Percentiles rank a stretch among this genome's conserved stretches.
Evolutionary conservation across 2,329 filamentous ascomycete species (phyloP).

Genomic region (Plenodomus lindquistii): DNA sequence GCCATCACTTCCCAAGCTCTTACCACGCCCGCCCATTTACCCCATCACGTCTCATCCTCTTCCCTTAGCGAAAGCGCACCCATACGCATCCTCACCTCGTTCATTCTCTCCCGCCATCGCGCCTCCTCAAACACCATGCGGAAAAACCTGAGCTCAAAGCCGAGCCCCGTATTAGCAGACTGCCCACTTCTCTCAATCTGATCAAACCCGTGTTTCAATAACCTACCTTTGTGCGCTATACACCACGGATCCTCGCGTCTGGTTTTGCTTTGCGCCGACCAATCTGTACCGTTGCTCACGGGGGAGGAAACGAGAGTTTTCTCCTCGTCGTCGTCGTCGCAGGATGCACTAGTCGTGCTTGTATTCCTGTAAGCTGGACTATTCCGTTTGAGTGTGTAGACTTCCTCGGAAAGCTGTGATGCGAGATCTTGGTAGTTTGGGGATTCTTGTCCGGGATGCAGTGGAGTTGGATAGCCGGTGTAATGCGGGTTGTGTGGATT

Average conservation of each 20-base stretch:
- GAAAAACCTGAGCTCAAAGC: not conserved
- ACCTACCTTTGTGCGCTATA: too few relatives aligned
- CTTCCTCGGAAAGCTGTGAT: not conserved
- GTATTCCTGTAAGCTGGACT: too few relatives aligned
- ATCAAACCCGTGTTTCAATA: too few relatives aligned
- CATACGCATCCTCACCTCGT: not conserved
- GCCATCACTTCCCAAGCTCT: too few relatives aligned
- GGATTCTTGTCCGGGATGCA: not conserved
- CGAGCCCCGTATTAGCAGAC: too few relatives aligned
- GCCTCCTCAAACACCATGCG: not conserved
- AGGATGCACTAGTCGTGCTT: too few relatives aligned
- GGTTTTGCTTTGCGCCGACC: not conserved
- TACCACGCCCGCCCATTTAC: too few relatives aligned
- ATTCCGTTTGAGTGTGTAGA: not conserved
- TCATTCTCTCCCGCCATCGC: not conserved
- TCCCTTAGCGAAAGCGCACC: not conserved
- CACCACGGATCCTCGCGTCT: not conserved
- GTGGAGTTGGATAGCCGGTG: too few relatives aligned
- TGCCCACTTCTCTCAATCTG: too few relatives aligned
- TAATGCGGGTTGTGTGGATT: not conserved
- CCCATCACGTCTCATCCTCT: too few relatives aligned
- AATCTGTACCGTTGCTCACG: not conserved
- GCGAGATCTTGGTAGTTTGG: not conserved
- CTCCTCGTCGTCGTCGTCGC: not conserved
- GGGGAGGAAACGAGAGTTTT: not conserved